Conservation (phyloP, 2,329 filamentous ascomycete species). For the Cordyceps cateniannulata region DNA sequence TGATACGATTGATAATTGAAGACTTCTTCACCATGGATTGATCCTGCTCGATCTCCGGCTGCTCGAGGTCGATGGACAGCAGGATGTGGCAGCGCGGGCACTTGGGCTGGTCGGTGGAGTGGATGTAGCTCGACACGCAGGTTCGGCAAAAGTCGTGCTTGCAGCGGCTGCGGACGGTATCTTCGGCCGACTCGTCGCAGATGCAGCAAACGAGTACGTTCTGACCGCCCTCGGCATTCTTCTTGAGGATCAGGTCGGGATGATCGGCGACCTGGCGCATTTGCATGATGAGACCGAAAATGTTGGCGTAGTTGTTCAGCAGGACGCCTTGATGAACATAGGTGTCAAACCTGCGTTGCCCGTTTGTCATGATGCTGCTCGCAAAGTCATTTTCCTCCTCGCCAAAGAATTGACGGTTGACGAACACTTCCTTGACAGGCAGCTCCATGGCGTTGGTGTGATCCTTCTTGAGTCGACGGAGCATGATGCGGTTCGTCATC, state of each 20-base stretch:
- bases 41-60: conserved; percentile 91
- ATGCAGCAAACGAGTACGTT: conserved; percentile 90
- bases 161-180: conserved; percentile 86
- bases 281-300: conserved; percentile 98
- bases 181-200: conserved; percentile 93
- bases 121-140: conserved; percentile 50
- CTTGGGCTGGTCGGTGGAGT: conserved; percentile 68
- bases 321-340: conserved; percentile 93
- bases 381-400: conserved; percentile 96
- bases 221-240: conserved; percentile 76
- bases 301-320: conserved; percentile 97
- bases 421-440: conserved; percentile 85
- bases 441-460: conserved; percentile 93
- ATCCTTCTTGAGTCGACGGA: conserved; percentile 89
- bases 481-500: conserved; percentile 88
- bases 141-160: conserved; percentile 64
- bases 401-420: conserved; percentile 94
- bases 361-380: conserved; percentile 89
- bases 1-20: conserved; percentile 96
- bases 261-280: conserved; percentile 98
- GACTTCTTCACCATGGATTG: conserved; percentile 83
- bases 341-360: conserved; percentile 83
- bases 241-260: conserved; percentile 88
- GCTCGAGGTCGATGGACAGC: conserved; percentile 85
- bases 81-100: conserved; percentile 91